Base-by-base conservation (phyloP, 805 yeast genomes). In the Isabelozyma pseudorhagii region DNA sequence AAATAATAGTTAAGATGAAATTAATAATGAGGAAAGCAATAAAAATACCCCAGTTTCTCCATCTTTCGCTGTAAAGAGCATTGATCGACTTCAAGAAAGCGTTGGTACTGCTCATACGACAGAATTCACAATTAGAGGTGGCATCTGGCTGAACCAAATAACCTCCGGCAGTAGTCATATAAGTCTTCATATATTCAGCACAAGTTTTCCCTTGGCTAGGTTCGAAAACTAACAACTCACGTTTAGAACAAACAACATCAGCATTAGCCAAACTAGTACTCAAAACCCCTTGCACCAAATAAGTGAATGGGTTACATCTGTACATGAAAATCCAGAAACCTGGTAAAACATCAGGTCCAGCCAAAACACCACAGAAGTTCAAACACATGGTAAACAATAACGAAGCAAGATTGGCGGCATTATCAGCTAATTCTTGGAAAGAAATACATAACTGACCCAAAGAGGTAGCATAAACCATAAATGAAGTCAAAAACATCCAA, bases 241-340 rank as follows among this genome's bases (percentile, higher is more conserved):
- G 31, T 5, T 50, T 29, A 1, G 65, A 38, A 54, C 73, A 71
- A 46, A 49, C 54, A 72, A 85, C 77, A 53, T 72, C 29, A 10
- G 64, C 54, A 50, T 64, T 58, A 7, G 69, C 64, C 39, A 67
- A 59, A 10, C 66, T 65, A 40, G 64, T 55, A 4, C 66, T 44
- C 45, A 67, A 63, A 57, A 81, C 64, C 41, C 82, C 84, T 79
- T 85, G 62, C 47, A 87, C 71, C 69, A 85, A 75, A 57, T 86
- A 87, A 1, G 90, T 83, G 54, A 85, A 70, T 14, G 94, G 54
- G 82, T 79, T 76, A 15, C 74, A 78, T 62, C 91, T 75, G 74
- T 85, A 87, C 89, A 87, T 83, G 75, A 85, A 87, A 42, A 78
- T 72, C 91, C 92, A 82, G 66, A 59, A 73, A 47, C 57, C 59